Evolutionary conservation across 2,329 filamentous ascomycete species (phyloP), one percentile per base, ranked within the genome.

Genomic region (Pezicula radicicola): DNA sequence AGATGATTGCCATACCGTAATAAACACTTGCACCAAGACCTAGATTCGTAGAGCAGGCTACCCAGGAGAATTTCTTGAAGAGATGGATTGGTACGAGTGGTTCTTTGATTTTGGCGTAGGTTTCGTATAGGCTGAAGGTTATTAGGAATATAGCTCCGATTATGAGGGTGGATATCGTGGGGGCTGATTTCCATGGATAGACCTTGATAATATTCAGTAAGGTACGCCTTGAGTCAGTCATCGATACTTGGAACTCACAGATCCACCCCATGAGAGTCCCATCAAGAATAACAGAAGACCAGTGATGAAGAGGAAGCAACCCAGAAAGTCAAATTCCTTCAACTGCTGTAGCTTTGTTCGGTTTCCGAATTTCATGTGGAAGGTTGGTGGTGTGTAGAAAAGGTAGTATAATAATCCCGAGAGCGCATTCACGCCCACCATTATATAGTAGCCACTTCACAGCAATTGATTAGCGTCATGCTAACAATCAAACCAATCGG

Each of bases 1-100:
- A 71, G 16, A 71, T 63, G 19, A 70, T 66, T 21, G 68, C 66
- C 30, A 70, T 64, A 39, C 66, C 69, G 46, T 70, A 71, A 58
- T 70, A 71, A n/a, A 68, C 62, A 42, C 65, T 43, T 25, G 69
- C 68, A 16, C 67, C 69, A 3, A 71, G 58, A 16, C 66, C 66
- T 8, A 63, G 63, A 21, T 68, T 53, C 30, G 70, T 57, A 18
- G 64, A 63, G 9, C 63, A 61, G 7, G 67, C 63, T 27, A 64
- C 63, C 63, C 67, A 68, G 18, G 53, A 58, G 25, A 56, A 55
- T 27, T 71, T 69, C 27, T 56, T 58, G 59, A 71, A 71, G 19
- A 70, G 55, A 48, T 66, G 62, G 60, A 71, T 66, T 7, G 67
- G 69, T 10, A 72, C 61, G 16, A 72, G 59, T 3, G 69, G 69